phyloP scores from a whole-genome alignment of 2,329 filamentous ascomycete species.

The Colletotrichum cuscutae region DNA sequence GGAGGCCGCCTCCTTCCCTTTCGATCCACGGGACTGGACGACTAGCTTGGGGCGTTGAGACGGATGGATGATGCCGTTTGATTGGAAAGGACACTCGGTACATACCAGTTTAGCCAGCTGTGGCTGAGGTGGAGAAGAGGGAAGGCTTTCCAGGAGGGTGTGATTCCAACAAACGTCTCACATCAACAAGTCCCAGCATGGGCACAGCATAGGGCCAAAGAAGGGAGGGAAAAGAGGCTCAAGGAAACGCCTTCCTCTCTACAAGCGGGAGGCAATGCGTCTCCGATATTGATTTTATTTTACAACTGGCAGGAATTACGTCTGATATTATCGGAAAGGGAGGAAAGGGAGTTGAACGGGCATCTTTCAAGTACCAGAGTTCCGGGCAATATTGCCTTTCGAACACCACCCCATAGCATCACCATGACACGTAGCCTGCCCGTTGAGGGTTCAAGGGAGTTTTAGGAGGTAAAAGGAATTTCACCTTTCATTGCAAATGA shows the following conservation, averaged over 20 bases:
- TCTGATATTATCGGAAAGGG: not conserved
- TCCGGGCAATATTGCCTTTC: not conserved
- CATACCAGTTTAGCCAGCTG: not conserved
- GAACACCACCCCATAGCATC: not conserved
- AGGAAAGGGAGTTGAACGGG: constrained; percentile 5
- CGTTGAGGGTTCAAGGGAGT: not conserved
- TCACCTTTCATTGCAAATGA: not conserved
- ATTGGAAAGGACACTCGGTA: not conserved
- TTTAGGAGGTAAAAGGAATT: not conserved
- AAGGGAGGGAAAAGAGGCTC: not conserved
- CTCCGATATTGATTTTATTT: constrained; percentile 1
- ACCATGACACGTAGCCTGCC: not conserved
- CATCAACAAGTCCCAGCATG: not conserved
- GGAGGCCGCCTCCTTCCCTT: not conserved
- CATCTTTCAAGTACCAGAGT: not conserved
- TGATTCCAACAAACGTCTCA: not conserved
- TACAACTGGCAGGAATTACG: not conserved
- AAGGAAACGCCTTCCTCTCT: not conserved
- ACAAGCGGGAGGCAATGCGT: not conserved
- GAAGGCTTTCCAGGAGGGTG: not conserved
- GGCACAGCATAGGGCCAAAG: not conserved
- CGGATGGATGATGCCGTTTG: not conserved
- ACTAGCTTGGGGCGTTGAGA: not conserved
- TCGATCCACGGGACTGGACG: not conserved
- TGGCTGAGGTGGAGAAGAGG: not conserved